Conservation (phyloP, 148 eudicot species). For the Talinum fruticosum region DNA sequence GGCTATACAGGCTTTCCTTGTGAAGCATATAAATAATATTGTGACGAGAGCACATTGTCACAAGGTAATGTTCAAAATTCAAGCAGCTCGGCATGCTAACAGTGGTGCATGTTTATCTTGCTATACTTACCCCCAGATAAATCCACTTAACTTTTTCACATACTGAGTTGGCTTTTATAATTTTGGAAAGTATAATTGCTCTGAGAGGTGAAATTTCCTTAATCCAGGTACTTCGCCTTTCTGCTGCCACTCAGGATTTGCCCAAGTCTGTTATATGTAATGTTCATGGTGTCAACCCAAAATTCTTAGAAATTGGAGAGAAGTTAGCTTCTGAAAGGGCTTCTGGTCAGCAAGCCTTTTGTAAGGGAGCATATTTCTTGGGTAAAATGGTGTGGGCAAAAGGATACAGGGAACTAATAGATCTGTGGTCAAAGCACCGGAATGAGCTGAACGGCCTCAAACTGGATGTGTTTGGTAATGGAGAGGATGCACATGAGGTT, state of each 20-base stretch:
- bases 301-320: conserved; percentile 87
- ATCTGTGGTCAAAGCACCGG: conserved; percentile 77
- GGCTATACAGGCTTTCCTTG: conserved; percentile 86
- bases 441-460: conserved; percentile 70
- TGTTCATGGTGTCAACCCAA: conserved; percentile 96
- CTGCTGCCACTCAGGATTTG: conserved; percentile 94
- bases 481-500: conserved; percentile 94
- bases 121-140: not conserved
- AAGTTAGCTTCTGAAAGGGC: conserved; percentile 81
- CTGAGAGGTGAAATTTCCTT: conserved; percentile 16
- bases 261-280: conserved; percentile 86
- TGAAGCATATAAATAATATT: conserved; percentile 82
- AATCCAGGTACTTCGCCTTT: conserved; percentile 84
- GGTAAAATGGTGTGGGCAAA: conserved; percentile 99
- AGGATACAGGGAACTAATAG: conserved; percentile 84
- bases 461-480: conserved; percentile 86
- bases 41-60: conserved; percentile 82
- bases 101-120: not conserved
- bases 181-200: not conserved
- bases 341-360: conserved; percentile 65
- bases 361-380: conserved; percentile 94
- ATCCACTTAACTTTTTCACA: not conserved
- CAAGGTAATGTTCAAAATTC: conserved; percentile 49
- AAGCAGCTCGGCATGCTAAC: not conserved
- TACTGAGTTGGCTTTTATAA: not conserved